Base-by-base conservation (phyloP, 208 protist genomes). In the Sergeia podlipaevii region DNA sequence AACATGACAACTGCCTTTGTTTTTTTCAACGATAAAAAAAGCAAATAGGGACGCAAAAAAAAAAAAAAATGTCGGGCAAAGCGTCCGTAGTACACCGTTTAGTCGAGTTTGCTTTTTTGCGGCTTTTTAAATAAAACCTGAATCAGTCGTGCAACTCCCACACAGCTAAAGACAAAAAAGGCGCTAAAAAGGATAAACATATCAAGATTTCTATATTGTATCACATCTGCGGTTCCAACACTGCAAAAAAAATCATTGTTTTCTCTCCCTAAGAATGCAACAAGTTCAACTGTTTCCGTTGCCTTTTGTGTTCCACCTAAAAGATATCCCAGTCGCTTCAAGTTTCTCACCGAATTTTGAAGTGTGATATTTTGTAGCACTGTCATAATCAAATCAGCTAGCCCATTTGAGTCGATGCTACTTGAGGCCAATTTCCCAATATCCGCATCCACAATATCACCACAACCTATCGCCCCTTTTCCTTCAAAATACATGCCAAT, bases 221-320 rank as follows among this genome's bases (percentile, higher is more conserved):
- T 44, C 39, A 55, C 37, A 26, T 26, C 21, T 23, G 39, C 30
- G 29, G 17, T 47, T 17, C 29, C 26, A 18, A 2, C 44, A 18
- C 6, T 44, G 28, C 46, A 60, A 20, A 70, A 59, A 43, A 70
- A 57, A 39, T 42, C 50, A n/a, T 33, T 17, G 51, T 55, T 52
- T 23, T 43, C n/a, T 36, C 29, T 39, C 13, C 59, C 73, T 0
- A 79, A 10, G 18, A 41, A 24, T 2, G 53, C 55, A 0, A 38
- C 48, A 1, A 72, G 49, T 43, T 85, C 68, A 5, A 74, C 29
- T 27, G 79, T 41, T 24, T 78, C 61, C 20, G 66, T 39, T 21
- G 70, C 70, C 32, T 45, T 68, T 41, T 59, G 28, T 13, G 77
- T 43, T n/a, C 73, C 77, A 7, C 77, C 77, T 30, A 78, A 48